phyloP scores from a whole-genome alignment of 2,329 filamentous ascomycete genomes.

The Arthroderma uncinatum region DNA sequence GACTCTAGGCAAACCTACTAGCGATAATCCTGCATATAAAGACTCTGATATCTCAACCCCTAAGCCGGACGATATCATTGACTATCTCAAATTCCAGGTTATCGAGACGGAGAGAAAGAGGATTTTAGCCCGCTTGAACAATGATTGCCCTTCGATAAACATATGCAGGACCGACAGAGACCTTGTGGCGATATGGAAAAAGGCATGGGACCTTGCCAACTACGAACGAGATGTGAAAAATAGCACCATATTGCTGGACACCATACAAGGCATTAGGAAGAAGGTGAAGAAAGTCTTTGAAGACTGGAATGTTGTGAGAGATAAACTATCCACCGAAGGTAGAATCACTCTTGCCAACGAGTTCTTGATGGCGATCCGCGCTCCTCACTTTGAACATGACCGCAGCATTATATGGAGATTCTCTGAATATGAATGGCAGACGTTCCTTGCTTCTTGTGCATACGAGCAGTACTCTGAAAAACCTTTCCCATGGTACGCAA shows the following conservation, averaged over 20 bases:
- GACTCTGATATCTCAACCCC: slow-evolving; percentile 9
- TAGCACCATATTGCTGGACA: slow-evolving; percentile 12
- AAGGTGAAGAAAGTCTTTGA: slow-evolving; percentile 16
- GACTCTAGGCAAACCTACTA: slow-evolving; percentile 18
- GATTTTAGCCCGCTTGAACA: slow-evolving; percentile 25
- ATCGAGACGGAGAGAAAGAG: slow-evolving; percentile 23
- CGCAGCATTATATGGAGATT: slow-evolving; percentile 28
- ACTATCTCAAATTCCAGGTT: slow-evolving; percentile 35
- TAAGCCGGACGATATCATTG: slow-evolving; percentile 32
- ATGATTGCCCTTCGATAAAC: slow-evolving; percentile 19
- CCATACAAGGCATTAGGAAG: slow-evolving; percentile 15
- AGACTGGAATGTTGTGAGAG: no score
- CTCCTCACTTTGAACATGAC: slow-evolving; percentile 24
- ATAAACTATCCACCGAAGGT: slow-evolving; percentile 15
- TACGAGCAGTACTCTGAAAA: slow-evolving; percentile 18
- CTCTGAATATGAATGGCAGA: slow-evolving; percentile 23
- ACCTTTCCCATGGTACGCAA: slow-evolving; percentile 19
- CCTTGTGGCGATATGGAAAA: slow-evolving; percentile 25
- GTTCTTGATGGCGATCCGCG: slow-evolving; percentile 21
- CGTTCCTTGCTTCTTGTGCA: slow-evolving; percentile 30
- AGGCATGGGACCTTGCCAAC: slow-evolving; percentile 18
- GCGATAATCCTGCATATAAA: slow-evolving; percentile 32
- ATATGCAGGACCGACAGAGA: slow-evolving; percentile 23
- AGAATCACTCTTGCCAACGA: slow-evolving; percentile 23
- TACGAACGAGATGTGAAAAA: neutral